Percentiles rank a stretch among this genome's conserved stretches.
These are phyloP conservation scores for Hibiscus syriacus DNA, from an alignment of 345 rosid genomes.

Conservation along the genomic window DNA sequence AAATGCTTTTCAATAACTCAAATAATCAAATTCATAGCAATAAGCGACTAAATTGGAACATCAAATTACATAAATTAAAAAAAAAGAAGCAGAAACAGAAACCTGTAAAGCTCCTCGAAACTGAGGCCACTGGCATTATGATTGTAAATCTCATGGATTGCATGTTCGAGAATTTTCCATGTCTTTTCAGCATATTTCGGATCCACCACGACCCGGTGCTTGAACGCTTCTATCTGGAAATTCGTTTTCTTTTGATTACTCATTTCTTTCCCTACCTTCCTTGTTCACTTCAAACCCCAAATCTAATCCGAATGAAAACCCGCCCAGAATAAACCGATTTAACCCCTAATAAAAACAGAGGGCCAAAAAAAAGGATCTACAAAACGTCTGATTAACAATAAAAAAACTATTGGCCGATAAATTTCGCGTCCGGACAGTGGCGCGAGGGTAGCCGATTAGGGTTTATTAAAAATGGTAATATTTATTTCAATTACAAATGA, in stretches of 20 bases:
- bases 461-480: slow-evolving; percentile 4
- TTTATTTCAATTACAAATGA: neutral
- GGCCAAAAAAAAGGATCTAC: neutral
- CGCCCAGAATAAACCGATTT: too few species aligned
- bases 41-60: neutral
- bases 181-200: slow-evolving; percentile 97
- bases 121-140: slow-evolving; percentile 98
- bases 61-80: neutral
- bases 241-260: slow-evolving; percentile 96
- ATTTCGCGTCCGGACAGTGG: neutral
- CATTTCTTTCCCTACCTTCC: slow-evolving; percentile 30
- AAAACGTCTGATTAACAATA: neutral
- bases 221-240: slow-evolving; percentile 98
- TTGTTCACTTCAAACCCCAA: slow-evolving; percentile 13
- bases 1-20: neutral
- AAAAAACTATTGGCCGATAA: neutral
- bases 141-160: slow-evolving; percentile 97
- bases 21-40: neutral
- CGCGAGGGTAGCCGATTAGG: neutral
- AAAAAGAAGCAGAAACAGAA: neutral
- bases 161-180: slow-evolving; percentile 97
- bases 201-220: slow-evolving; percentile 96
- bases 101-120: slow-evolving; percentile 98
- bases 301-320: slow-evolving; percentile 6
- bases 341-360: neutral